phyloP scores from a whole-genome alignment of 305 asterid genomes.

The Caryopteris hybrid region DNA sequence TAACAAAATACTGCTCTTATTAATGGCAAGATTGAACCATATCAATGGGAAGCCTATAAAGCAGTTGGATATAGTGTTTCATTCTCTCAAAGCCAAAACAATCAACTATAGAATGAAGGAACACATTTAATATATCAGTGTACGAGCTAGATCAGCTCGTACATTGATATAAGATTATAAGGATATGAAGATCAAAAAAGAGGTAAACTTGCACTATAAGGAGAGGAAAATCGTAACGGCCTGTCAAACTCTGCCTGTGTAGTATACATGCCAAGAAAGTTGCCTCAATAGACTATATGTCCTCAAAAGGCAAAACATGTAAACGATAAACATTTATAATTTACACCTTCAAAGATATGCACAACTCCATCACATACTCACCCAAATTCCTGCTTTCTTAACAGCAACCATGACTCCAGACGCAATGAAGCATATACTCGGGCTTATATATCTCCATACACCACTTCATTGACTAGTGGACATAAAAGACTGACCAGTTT shows the following conservation, averaged over 20 bases:
- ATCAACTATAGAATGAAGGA: too few species aligned
- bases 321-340: conserved; percentile 18
- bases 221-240: conserved; percentile 6
- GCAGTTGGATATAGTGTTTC: too few species aligned
- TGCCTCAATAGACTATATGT: conserved; percentile 9
- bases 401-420: conserved; percentile 11
- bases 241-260: conserved; percentile 18
- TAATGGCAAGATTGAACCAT: too few species aligned
- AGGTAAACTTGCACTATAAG: conserved; percentile 10
- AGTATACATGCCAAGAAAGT: conserved; percentile 21
- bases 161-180: too few species aligned
- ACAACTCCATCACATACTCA: conserved; percentile 23
- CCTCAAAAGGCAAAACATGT: conserved; percentile 4
- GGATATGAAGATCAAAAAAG: background rate
- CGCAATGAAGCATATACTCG: conserved; percentile 1
- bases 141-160: too few species aligned
- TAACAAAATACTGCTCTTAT: too few species aligned
- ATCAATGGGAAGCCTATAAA: too few species aligned
- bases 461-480: conserved; percentile 18
- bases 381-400: conserved; percentile 8
- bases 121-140: too few species aligned
- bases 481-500: conserved; percentile 11
- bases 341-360: conserved; percentile 25
- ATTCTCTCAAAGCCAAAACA: too few species aligned
- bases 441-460: conserved; percentile 3